phyloP scores from a whole-genome alignment of 2,329 filamentous ascomycete genomes.

The Ceratocystis albifundus region DNA sequence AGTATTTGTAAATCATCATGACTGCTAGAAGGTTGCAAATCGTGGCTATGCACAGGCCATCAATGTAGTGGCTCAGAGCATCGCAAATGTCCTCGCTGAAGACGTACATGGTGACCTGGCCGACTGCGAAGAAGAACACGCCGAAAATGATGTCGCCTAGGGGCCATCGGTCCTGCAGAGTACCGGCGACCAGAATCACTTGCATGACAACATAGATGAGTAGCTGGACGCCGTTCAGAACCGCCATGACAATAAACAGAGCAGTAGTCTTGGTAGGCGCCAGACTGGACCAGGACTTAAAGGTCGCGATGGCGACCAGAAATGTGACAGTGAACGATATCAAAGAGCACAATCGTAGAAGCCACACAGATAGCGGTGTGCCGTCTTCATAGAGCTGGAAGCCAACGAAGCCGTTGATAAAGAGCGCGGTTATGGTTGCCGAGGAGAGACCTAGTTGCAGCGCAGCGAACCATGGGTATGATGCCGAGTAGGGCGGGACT shows the following conservation, averaged over 20 bases:
- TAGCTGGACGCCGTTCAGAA: conserved; percentile 79
- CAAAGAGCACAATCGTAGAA: conserved; percentile 66
- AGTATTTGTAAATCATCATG: conserved; percentile 99
- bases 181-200: conserved; percentile 75
- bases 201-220: conserved; percentile 80
- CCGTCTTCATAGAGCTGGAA: conserved; percentile 98
- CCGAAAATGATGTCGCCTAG: conserved; percentile 85
- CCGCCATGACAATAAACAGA: conserved; percentile 81
- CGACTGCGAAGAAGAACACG: conserved; percentile 78
- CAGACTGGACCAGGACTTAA: conserved; percentile 81
- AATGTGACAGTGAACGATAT: conserved; percentile 79
- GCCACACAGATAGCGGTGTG: conserved; percentile 85
- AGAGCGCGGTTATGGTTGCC: conserved; percentile 72
- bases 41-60: conserved; percentile 88
- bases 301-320: conserved; percentile 78
- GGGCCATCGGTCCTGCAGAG: conserved; percentile 90
- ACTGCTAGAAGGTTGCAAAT: conserved; percentile 87
- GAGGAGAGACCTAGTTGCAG: conserved; percentile 76
- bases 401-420: conserved; percentile 96
- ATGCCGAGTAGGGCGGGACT: conserved; percentile 64
- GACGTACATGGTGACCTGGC: conserved; percentile 85
- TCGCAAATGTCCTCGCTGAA: conserved; percentile 79
- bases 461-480: conserved; percentile 86
- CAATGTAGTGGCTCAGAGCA: conserved; percentile 77
- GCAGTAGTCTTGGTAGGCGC: conserved; percentile 76